Base-by-base conservation (phyloP, 805 yeast species). In the Lipomyces oligophaga region DNA sequence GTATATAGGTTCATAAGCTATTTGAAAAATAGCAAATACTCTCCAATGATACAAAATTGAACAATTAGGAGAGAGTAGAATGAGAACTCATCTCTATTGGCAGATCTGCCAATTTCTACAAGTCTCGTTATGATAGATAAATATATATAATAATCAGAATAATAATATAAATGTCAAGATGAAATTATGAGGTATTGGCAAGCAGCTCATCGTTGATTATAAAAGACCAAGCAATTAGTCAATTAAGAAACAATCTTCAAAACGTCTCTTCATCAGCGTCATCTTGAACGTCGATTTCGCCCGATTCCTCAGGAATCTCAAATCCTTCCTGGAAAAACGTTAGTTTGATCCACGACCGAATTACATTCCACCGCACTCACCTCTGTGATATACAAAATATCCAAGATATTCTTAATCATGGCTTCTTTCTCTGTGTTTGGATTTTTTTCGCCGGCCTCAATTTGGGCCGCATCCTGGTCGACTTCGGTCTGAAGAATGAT, bases 371-470 rank as follows among this genome's bases (percentile, higher is more conserved):
- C 5, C 21, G 3, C 30, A 28, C 38, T 8, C 19, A 51, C 55
- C 54, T 82, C 85, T 0, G 89, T 83, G 5, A 80, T 75, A 58
- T 84, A 85, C 54, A 85, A 66, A 5, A 85, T 83, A 30, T 76
- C 79, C 60, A 81, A 85, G 22, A 85, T 73, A 58, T 83, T 80
- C 27, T 71, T 65, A 26, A 80, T 55, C 25, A 79, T 65, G 26
- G 28, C 31, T 16, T 49, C 49, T 43, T 51, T 49, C 30, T 49
- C 55, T 8, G 51, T 33, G 18, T 46, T 34, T 18, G 30, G 28
- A 3, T 47, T 27, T 31, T 20, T 18, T 64, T 85, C 90, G 25
- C 90, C 75, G 59, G 83, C 80, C 20, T 76, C 69, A 22, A 81
- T 44, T 69, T 77, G 41, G 63, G 67, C 71, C 24, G 75, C 68